Base-by-base conservation (phyloP, 495 filamentous ascomycete species). In the Xanthoparmelia taractica region DNA sequence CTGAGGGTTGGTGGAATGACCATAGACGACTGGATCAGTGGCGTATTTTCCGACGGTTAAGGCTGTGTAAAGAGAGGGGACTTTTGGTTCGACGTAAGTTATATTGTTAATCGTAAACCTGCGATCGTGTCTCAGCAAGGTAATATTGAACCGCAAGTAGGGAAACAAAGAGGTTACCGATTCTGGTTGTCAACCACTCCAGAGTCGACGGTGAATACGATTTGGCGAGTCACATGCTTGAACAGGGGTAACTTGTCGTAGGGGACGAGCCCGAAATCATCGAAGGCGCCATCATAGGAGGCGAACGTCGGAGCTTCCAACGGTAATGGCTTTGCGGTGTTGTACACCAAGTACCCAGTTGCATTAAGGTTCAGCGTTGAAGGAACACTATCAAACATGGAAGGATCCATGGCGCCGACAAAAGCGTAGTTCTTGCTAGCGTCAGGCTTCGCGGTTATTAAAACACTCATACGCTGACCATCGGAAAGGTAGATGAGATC, bases 61-160 rank as follows among this genome's bases (percentile, higher is more conserved):
- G 25, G 76, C 89, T 2, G 86, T 88, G 79, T 90, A 95, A 4
- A 95, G 76, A 0, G 85, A 85, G 3, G 90, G 90, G 0, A 92
- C 88, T 69, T 88, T 86, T 25, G 86, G 88, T 1, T 72, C 57
- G 5, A 74, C 63, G 64, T 80, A 85, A 2, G 78, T 79, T 47
- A 75, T 64, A 67, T 84, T 80, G 43, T 75, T 73, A 17, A 74
- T 70, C 2, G 73, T 67, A 40, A 84, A 76, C 2, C 84, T 71
- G 54, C 73, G 69, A 7, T 1, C 17, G 13, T 17, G 25, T n/a
- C 25, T 48, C 23, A 54, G 13, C 8, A 23, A 29, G 17, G 29
- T 8, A 33, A 3, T 29, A 8, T 29, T 13, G 29, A 2, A 37
- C 13, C 4, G n/a, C 12, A 27, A 6, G 15, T 4, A 33, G 38